Evolutionary conservation across 495 filamentous ascomycete species (phyloP).

Genomic region (Penicillium riverlandense): DNA sequence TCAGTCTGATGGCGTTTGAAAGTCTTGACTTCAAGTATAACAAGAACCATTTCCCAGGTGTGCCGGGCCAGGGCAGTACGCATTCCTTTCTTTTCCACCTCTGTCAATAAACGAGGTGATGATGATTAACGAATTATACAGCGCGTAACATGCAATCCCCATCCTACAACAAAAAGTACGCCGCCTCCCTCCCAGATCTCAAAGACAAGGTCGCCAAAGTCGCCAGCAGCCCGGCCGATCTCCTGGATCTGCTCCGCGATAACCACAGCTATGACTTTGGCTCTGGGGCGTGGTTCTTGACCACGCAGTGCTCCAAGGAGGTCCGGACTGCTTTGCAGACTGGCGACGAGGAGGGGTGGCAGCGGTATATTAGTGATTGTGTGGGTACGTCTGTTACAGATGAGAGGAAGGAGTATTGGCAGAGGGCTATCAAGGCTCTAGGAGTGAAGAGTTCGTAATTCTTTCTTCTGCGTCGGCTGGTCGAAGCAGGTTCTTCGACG

Average conservation of each 20-base stretch:
- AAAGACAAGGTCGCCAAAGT: constrained; percentile 27
- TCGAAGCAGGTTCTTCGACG: constrained; percentile 10
- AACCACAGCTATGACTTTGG: constrained; percentile 62
- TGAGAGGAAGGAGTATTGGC: constrained; percentile 52
- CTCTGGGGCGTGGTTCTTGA: constrained; percentile 68
- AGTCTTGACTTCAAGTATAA: constrained; percentile 60
- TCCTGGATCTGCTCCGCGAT: constrained; percentile 51
- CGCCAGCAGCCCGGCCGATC: constrained; percentile 27
- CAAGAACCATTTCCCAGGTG: constrained; percentile 54
- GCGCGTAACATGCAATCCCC: constrained; percentile 69
- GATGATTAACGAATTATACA: background rate
- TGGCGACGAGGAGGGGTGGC: constrained; percentile 50
- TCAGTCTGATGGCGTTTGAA: constrained; percentile 63
- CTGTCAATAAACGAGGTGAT: background rate
- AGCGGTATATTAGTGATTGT: constrained; percentile 55
- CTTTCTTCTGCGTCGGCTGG: background rate
- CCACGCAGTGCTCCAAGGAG: constrained; percentile 48
- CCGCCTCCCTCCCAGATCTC: constrained; percentile 45
- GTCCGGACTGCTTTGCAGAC: constrained; percentile 40
- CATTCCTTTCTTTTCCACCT: constrained; percentile 5
- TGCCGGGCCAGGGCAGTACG: constrained; percentile 63
- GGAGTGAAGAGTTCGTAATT: constrained; percentile 8
- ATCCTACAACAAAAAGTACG: constrained; percentile 56
- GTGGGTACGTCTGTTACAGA: constrained; percentile 47
- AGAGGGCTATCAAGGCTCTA: constrained; percentile 29